A percentile compares a stretch with the other conserved stretches of the same genome.
Evolutionary conservation across 176 grass and related monocot species (phyloP).

Genomic region (Rhipidocladum racemiflorum): DNA sequence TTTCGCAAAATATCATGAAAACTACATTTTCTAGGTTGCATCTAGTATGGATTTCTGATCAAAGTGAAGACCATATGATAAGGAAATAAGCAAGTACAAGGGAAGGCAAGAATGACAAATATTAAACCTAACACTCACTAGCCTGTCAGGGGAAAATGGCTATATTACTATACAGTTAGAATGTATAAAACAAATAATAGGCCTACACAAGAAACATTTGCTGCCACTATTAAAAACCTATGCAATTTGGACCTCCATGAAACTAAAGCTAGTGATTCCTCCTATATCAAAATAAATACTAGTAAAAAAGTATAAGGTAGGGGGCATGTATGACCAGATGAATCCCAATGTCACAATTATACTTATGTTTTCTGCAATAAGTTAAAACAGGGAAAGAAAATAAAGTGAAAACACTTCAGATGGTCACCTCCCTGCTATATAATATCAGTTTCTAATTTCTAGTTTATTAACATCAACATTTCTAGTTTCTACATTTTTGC

Average conservation of each 20-base stretch:
- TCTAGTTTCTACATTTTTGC: conserved; percentile 1
- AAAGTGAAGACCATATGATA: not conserved
- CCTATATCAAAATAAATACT: not conserved
- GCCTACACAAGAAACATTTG: not conserved
- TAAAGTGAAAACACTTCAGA: not conserved
- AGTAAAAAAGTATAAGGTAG: not conserved
- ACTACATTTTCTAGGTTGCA: not conserved
- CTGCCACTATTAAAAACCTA: not conserved
- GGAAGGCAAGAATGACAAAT: not conserved
- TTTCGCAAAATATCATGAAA: not conserved
- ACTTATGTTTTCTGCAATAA: not conserved
- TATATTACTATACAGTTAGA: not conserved
- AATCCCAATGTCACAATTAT: conserved; percentile 3
- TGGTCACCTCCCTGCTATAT: not conserved
- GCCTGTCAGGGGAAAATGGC: not conserved
- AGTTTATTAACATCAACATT: not conserved
- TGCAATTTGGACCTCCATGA: not conserved
- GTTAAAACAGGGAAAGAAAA: not conserved
- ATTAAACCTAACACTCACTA: not conserved
- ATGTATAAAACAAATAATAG: not conserved
- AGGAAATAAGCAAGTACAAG: not conserved
- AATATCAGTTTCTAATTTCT: not conserved
- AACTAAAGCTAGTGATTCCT: not conserved
- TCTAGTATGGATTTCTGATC: not conserved
- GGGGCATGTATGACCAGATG: not conserved